A percentile compares a stretch with the other conserved stretches of the same genome.
phyloP scores from a whole-genome alignment of 2,329 filamentous ascomycete species.

The Amylocarpus encephaloides region DNA sequence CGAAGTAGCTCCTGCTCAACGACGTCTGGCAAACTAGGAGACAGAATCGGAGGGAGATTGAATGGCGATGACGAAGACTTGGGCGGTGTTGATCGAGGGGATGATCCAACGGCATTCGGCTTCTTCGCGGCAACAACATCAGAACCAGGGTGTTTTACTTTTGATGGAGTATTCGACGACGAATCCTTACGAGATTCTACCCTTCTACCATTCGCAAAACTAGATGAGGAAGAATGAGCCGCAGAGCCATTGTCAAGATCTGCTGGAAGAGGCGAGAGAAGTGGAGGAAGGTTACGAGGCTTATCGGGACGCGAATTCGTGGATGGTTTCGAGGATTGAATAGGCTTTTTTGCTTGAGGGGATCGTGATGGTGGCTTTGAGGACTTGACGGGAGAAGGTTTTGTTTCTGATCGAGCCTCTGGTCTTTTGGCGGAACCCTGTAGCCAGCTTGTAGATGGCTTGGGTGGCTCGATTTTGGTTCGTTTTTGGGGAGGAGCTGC shows the following conservation, averaged over 20 bases:
- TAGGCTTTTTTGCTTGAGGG: conserved; percentile 12
- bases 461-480: conserved; percentile 21
- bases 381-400: conserved; percentile 15
- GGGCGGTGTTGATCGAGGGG: conserved; percentile 15
- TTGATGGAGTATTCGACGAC: conserved; percentile 19
- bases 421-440: conserved; percentile 14
- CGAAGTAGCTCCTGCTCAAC: conserved; percentile 28
- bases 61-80: conserved; percentile 16
- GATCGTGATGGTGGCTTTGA: conserved; percentile 12
- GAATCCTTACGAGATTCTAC: conserved; percentile 10
- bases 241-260: conserved; percentile 18
- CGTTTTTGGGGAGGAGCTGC: conserved; percentile 25
- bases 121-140: conserved; percentile 21
- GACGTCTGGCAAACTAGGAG: conserved; percentile 27
- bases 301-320: conserved; percentile 15
- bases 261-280: conserved; percentile 24
- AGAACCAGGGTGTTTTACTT: conserved; percentile 11
- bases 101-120: conserved; percentile 5
- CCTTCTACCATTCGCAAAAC: conserved; percentile 9
- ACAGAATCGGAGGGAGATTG: conserved; percentile 26
- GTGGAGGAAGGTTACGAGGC: conserved; percentile 17
- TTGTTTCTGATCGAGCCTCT: conserved; percentile 14
- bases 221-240: conserved; percentile 3
- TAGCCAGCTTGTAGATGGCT: conserved; percentile 13
- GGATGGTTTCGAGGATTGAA: conserved; percentile 8